A percentile compares a stretch with the other conserved stretches of the same genome.
These are phyloP conservation scores for Lentinula guzmanii DNA, from an alignment of 768 basidiomycete species.

Conservation along the genomic window DNA sequence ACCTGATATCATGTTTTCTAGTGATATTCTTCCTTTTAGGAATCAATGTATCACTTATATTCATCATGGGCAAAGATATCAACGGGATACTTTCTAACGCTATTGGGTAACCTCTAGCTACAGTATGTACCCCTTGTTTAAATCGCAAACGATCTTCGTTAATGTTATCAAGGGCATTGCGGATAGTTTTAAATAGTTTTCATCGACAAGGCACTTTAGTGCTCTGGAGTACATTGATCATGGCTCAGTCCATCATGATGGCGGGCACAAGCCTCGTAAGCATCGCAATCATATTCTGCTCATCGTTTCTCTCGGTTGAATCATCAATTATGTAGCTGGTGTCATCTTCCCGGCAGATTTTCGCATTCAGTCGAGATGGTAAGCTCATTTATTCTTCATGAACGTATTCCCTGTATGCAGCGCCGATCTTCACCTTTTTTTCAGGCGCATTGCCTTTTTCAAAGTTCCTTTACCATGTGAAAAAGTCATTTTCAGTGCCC, in stretches of 20 bases:
- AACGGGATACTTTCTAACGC: slow-evolving; percentile 20
- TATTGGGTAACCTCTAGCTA: slow-evolving; percentile 31
- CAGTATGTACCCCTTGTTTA: slow-evolving; percentile 14
- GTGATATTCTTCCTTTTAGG: slow-evolving; percentile 18
- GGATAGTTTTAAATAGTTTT: slow-evolving; percentile 40
- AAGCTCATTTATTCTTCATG: neutral
- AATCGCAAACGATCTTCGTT: neutral
- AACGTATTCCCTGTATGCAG: no score
- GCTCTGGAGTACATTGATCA: slow-evolving; percentile 48
- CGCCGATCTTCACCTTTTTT: neutral
- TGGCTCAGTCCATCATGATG: slow-evolving; percentile 37
- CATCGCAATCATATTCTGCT: no score
- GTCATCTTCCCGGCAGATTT: slow-evolving; percentile 27
- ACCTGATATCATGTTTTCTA: neutral
- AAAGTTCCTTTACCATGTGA: no score
- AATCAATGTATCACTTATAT: slow-evolving; percentile 46
- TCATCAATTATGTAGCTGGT: neutral
- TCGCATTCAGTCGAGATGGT: slow-evolving; percentile 40
- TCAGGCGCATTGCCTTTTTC: slow-evolving; percentile 37
- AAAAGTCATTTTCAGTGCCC: no score
- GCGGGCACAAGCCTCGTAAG: slow-evolving; percentile 5
- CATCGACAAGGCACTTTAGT: slow-evolving; percentile 40
- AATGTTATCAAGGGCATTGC: slow-evolving; percentile 17
- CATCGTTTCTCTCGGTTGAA: no score
- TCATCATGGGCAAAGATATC: slow-evolving; percentile 52